Base-by-base conservation (phyloP, 106 monocot genomes). In the Triglochin maritima region DNA sequence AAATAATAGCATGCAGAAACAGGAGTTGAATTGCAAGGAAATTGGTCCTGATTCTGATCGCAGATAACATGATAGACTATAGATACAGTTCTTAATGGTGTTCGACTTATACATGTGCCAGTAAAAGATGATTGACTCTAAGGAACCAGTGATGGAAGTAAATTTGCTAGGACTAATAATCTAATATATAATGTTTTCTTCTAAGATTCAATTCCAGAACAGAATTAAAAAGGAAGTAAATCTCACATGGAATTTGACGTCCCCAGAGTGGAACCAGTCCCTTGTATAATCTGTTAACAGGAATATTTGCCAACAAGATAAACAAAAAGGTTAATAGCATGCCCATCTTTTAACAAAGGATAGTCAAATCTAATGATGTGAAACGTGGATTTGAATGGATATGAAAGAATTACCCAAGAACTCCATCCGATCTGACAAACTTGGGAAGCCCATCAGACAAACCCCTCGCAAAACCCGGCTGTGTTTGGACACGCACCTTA, bases 401-500 rank as follows among this genome's bases (percentile, higher is more conserved):
- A 29, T 29, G 29, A 29, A 54, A 14, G 66, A 62, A 57, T 48
- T 84, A 88, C 88, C 88, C 88, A 29, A 62, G 2, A 53, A 42
- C 55, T 10, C 89, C 89, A 68, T 89, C 85, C 69, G 89, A 76
- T 64, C 69, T 82, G 51, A 89, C 77, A 73, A 89, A 83, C 67
- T 85, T 85, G 3, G 89, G 85, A 4, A 89, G 45, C 43, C 85
- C 89, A 80, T 89, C 89, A 50, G 65, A 73, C 76, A 85, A 70
- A 16, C 89, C 89, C 52, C 85, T 72, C 45, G 89, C 85, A 55
- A 89, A 89, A 2, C 89, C 89, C 56, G 85, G 85, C 71, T 80
- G 81, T 45, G 89, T 89, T 58, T 89, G 89, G 7, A 89, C 79
- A 4, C 88, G 81, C 5, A 89, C 88, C 72, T 89, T 89, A 64